A percentile compares a stretch with the other conserved stretches of the same genome.
Conservation (phyloP, 768 basidiomycete species). For the Exidia glandulosa region DNA sequence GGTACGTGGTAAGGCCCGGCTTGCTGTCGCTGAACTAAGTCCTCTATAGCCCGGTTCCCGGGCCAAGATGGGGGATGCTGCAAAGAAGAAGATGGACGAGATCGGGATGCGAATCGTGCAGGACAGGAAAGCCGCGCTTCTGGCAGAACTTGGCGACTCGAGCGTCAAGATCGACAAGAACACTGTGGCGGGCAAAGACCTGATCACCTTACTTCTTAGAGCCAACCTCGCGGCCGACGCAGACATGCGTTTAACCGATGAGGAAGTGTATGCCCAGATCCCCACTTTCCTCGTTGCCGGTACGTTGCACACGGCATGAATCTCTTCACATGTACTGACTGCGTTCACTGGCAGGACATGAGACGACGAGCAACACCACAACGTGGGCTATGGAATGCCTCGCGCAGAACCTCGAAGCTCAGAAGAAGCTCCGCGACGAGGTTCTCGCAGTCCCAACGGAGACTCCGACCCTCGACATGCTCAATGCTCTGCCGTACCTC, state of each 20-base stretch:
- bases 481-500: background rate
- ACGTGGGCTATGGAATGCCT: constrained; percentile 24
- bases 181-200: constrained; percentile 15
- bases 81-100: constrained; percentile 8
- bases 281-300: constrained; percentile 10
- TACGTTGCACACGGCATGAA: background rate
- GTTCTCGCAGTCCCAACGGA: constrained; percentile 4
- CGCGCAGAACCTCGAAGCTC: constrained; percentile 18
- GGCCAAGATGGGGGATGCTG: background rate
- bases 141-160: background rate
- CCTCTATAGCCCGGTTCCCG: background rate
- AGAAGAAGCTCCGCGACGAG: constrained; percentile 25
- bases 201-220: constrained; percentile 5
- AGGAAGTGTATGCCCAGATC: constrained; percentile 7
- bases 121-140: constrained; percentile 23
- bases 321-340: background rate
- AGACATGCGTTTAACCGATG: background rate
- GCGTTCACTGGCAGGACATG: constrained; percentile 1
- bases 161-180: background rate
- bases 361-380: constrained; percentile 12
- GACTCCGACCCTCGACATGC: background rate
- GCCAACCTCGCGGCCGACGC: constrained; percentile 6
- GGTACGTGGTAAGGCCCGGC: background rate
- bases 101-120: constrained; percentile 20
- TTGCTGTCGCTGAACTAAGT: background rate